Evolutionary conservation across 1,139 yeast species (phyloP), one percentile per base, ranked within the genome.

Genomic region (Groenewaldozyma auringiensis): DNA sequence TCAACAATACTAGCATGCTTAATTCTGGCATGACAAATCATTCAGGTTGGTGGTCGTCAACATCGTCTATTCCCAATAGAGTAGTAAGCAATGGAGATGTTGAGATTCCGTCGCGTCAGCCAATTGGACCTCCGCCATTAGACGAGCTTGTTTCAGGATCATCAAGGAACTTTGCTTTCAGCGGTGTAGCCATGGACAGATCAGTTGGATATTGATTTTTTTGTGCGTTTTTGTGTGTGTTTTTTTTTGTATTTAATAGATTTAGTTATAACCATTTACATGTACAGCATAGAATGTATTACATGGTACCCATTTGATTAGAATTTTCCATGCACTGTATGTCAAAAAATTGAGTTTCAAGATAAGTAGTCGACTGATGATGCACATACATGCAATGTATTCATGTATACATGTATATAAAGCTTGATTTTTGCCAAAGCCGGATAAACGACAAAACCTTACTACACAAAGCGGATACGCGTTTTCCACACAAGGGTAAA

Each of bases 81-180:
- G 44, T 32, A 39, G 25, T 31, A 39, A 43, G 37, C 21, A 47
- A 47, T 11, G 50, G 51, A 6, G 57, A 53, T 21, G 48, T 48
- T 25, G 57, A 53, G 34, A 52, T 58, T 3, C 66, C 66, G 2
- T 41, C 52, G 33, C 53, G 66, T 4, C 65, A 62, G 45, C 66
- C 66, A 4, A 29, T 50, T 21, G 65, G 65, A 2, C 65, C 65
- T 3, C 66, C 66, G 2, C 58, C 65, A 4, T 40, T 61, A 37
- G 66, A 62, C 27, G 61, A 59, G 41, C 48, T 59, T 31, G 46
- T 49, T 38, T 37, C 41, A 13, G 48, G 47, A 17, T 44, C 47
- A 18, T 51, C 47, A 9, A 43, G 51, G 41, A 57, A 58, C 45
- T 56, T 56, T 46, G 53, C 55, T 8, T 40, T 20, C 25, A 35